Evolutionary conservation across 1,284 basidiomycete species (phyloP), one percentile per base, ranked within the genome.

Genomic region (Ceratobasidium sp.): DNA sequence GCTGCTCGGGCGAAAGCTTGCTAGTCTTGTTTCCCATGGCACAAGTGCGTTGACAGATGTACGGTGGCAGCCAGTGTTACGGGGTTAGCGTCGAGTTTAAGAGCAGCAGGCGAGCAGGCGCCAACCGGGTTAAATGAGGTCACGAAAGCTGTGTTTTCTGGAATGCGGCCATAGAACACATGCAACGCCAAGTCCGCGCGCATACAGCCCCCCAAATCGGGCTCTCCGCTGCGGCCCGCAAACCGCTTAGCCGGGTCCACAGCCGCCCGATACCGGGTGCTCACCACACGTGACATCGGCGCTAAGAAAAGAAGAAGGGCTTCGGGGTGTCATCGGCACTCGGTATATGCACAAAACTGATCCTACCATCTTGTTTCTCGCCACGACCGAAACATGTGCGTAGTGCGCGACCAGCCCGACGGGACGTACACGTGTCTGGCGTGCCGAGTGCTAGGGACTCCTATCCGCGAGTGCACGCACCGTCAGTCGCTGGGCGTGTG

Each of bases 1-100:
- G 92, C 86, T 99, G 96, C 81, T 99, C 97, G 51, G 94, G 91
- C 20, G 95, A 94, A 66, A 99, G 90, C 86, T 99, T 99, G 82
- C 93, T 95, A 85, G 99, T 96, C 54, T 94, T 94, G 88, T 99
- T 99, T 85, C 98, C 98, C 98, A 89, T 89, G 63, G 64, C 63
- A 53, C 2, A 26, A 8, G 17, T 20, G n/a, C 8, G 7, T 7
- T 23, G 54, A 20, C 17, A 28, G 75, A 51, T 56, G 35, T 63
- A 8, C 26, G 26, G 31, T 94, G 84, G 83, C 84, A 80, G 49
- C 26, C 7, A 83, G 82, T 1, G 81, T 81, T n/a, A n/a, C 2
- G 78, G 79, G 6, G 80, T 78, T n/a, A 83, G 78, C 3, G 77
- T 78, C 0, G 82, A 81, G 76, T 81, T 83, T 17, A 79, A n/a